Evolutionary conservation across 192 early-diverging fungal genomes (phyloP), one percentile per base, ranked within the genome.

Genomic region (Umbelopsis ramanniana): DNA sequence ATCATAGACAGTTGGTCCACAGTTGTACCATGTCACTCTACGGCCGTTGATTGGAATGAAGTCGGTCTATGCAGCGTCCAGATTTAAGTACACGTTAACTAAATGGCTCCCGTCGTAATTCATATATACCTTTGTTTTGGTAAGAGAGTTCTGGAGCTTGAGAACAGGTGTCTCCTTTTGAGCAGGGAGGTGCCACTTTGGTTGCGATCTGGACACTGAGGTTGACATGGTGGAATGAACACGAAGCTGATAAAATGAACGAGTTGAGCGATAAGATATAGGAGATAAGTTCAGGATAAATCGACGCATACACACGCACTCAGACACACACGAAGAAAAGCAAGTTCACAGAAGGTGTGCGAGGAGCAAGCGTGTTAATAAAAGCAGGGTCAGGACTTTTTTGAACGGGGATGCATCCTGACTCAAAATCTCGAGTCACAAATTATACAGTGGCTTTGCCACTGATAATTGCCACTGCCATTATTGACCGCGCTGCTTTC

Each of bases 1-100:
- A 76, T 96, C 95, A 75, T 99, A 99, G 23, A 99, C 98, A 5
- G 98, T 99, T 12, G 98, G 98, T 24, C 98, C 98, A 84, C 98
- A 99, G 72, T 86, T 92, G 79, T 99, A 99, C 97, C 97, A 99
- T 75, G 88, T 90, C 7, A 99, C 95, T 47, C 81, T 81, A 78
- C 93, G 93, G 22, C 92, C 93, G 6, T 88, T 76, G 46, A 81
- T 85, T 3, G 97, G 97, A 40, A 95, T 84, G 76, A 99, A 99
- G 21, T 93, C 93, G 9, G 94, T 93, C 93, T 94, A 81, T 2
- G 22, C 12, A 19, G 6, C 40, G 8, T 7, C 11, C 40, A 43
- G 6, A 11, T 43, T 7, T 43, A 12, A 43, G 40, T 43, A 11
- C 11, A 12, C 1, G 0, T 2, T 7, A 43, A 43, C 40, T 5